Base-by-base conservation (phyloP, 495 filamentous ascomycete species). In the Aspergillus cavernicola region DNA sequence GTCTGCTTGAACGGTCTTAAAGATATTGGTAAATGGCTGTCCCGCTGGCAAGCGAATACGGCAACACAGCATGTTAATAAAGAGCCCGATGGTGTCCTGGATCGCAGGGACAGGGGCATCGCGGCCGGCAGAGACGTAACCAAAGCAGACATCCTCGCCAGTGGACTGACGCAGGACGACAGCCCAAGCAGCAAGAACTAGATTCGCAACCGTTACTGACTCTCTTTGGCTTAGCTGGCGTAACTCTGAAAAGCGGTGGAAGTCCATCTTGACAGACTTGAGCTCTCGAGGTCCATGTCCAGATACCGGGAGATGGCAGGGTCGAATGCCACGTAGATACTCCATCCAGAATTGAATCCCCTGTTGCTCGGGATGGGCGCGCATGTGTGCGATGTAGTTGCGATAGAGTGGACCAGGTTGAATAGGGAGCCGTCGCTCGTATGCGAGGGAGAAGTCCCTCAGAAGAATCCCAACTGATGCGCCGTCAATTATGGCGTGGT, bases 41-140 rank as follows among this genome's bases (percentile, higher is more conserved):
- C 53, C 52, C 1, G 56, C 13, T 6, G 56, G 55, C 45, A 78
- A 72, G n/a, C 65, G 53, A 20, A 77, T 69, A 32, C 77, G 67
- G 58, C 79, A 82, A 47, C 78, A 76, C 11, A 81, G 66, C 77
- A 81, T 81, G 54, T 79, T 79, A 54, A 81, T 80, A 52, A 80
- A 81, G 11, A 76, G 72, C 2, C 79, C 79, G 20, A 79, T 72
- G 41, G 77, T 74, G 39, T 80, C 69, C 31, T 79, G 72, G 23
- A 80, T 77, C 0, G 74, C 74, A 15, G 61, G 10, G 8, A 47
- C 29, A 6, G 44, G 29, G 5, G 29, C 29, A 13, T 47, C 44
- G 3, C 44, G 28, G 15, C 44, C 44, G 6, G 44, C 15, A 3
- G 31, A 19, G 7, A 47, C 29, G n/a, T 47, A 47, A 1, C 44